Evolutionary conservation across 2,329 filamentous ascomycete genomes (phyloP).

Genomic region (Didymella arachidicola): DNA sequence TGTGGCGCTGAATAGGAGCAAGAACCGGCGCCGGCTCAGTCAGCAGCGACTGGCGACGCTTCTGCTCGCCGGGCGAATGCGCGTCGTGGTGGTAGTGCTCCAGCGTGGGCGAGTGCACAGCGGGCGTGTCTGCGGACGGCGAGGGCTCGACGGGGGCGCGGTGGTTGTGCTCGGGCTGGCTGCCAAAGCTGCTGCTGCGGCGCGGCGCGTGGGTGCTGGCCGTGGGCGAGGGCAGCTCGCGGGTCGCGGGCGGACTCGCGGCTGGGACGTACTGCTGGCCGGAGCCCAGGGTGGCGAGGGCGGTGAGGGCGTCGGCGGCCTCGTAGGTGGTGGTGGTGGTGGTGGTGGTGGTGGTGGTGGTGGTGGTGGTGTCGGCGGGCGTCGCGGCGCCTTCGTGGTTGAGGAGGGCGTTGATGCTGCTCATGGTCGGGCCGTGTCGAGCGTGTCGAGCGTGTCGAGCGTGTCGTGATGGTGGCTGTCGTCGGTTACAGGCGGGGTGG

Average conservation of each 20-base stretch:
- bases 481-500: conserved; percentile 5
- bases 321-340: conserved; percentile 43
- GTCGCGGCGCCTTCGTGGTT: conserved; percentile 39
- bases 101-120: conserved; percentile 54
- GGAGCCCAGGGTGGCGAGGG: conserved; percentile 45
- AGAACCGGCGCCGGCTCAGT: conserved; percentile 46
- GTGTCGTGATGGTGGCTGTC: neutral
- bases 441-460: no score
- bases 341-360: conserved; percentile 8
- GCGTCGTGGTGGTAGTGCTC: conserved; percentile 58
- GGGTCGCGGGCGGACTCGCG: conserved; percentile 24
- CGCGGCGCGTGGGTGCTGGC: conserved; percentile 39
- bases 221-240: conserved; percentile 41
- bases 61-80: conserved; percentile 54
- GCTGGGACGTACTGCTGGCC: conserved; percentile 42
- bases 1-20: conserved; percentile 47
- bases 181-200: conserved; percentile 46
- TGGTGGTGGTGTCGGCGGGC: conserved; percentile 14
- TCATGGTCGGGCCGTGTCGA: conserved; percentile 31
- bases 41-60: conserved; percentile 48
- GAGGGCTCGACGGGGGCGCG: conserved; percentile 50
- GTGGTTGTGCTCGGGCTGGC: neutral
- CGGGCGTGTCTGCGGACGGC: conserved; percentile 46
- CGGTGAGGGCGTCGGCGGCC: conserved; percentile 52
- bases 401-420: conserved; percentile 48